A percentile compares a stretch with the other conserved stretches of the same genome.
phyloP scores from a whole-genome alignment of 1,284 basidiomycete genomes.

The Afroboletus lepidellus region DNA sequence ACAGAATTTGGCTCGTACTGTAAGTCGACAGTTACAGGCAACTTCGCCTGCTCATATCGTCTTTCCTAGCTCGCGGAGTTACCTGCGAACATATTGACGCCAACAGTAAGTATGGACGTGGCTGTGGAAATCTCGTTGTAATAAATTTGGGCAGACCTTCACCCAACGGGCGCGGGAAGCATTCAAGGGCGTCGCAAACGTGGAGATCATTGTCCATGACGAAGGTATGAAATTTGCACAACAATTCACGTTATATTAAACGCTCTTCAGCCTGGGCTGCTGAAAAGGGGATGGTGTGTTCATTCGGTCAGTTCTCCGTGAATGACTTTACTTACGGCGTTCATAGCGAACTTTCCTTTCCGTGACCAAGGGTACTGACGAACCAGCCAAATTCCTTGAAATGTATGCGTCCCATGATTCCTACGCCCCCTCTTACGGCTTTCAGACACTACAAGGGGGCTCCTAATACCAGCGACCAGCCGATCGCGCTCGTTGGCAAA shows the following conservation, averaged over 20 bases:
- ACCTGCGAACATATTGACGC: slow-evolving; percentile 82
- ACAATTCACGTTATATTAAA: neutral
- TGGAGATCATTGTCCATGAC: slow-evolving; percentile 72
- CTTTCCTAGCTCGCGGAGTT: slow-evolving; percentile 69
- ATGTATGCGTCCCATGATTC: slow-evolving; percentile 49
- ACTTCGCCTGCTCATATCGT: slow-evolving; percentile 1
- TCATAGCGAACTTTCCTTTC: slow-evolving; percentile 79
- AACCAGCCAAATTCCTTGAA: slow-evolving; percentile 87
- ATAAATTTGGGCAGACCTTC: slow-evolving; percentile 51
- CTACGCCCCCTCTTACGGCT: neutral
- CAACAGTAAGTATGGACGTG: slow-evolving; percentile 49
- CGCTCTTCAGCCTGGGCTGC: slow-evolving; percentile 66
- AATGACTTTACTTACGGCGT: slow-evolving; percentile 1
- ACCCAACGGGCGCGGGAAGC: slow-evolving; percentile 68
- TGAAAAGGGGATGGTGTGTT: slow-evolving; percentile 74
- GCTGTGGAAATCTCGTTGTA: neutral
- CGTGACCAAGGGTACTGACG: slow-evolving; percentile 78
- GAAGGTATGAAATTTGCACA: slow-evolving; percentile 48
- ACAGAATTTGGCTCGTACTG: slow-evolving; percentile 84
- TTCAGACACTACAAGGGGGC: slow-evolving; percentile 80
- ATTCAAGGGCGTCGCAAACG: slow-evolving; percentile 67
- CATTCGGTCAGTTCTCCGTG: neutral
- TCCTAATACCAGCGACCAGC: slow-evolving; percentile 50
- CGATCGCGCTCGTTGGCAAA: slow-evolving; percentile 83
- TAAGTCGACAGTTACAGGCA: slow-evolving; percentile 28